Percentiles rank a stretch among this genome's conserved stretches.
Conservation (phyloP, 768 basidiomycete genomes). For the Auriculariales sp. region DNA sequence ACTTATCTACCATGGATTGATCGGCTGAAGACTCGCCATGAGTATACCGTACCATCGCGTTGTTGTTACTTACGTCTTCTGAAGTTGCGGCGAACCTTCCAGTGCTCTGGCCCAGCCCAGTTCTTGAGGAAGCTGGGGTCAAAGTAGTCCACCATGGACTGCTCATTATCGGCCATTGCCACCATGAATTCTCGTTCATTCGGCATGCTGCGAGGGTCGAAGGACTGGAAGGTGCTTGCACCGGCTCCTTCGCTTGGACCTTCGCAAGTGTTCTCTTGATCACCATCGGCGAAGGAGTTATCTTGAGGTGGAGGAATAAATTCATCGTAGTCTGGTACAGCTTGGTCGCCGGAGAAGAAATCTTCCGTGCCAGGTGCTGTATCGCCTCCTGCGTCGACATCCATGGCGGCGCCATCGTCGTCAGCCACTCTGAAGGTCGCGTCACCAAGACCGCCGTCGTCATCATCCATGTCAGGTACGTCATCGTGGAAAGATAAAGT, state of each 20-base stretch:
- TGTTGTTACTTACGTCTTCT: neutral
- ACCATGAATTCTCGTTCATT: constrained; percentile 72
- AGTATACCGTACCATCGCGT: no score
- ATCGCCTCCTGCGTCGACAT: constrained; percentile 3
- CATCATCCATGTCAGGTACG: constrained; percentile 27
- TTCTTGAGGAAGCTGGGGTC: constrained; percentile 78
- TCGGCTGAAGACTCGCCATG: no score
- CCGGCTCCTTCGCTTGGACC: constrained; percentile 28
- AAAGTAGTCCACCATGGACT: constrained; percentile 70
- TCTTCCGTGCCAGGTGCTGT: constrained; percentile 31
- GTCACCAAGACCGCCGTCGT: constrained; percentile 22
- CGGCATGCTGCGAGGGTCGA: constrained; percentile 70
- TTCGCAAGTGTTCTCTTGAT: constrained; percentile 28
- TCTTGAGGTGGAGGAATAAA: constrained; percentile 9
- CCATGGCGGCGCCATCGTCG: constrained; percentile 20
- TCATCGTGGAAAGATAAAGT: constrained; percentile 29
- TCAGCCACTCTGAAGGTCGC: constrained; percentile 21
- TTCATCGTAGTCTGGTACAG: constrained; percentile 31
- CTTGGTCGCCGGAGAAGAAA: constrained; percentile 54
- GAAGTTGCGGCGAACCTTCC: constrained; percentile 48
- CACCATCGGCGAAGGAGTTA: constrained; percentile 20
- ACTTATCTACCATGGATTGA: no score
- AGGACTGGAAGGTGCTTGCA: constrained; percentile 43
- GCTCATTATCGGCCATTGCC: constrained; percentile 60
- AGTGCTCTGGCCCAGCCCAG: constrained; percentile 98